Base-by-base conservation (phyloP, 1,284 basidiomycete species). In the Mycosarcoma maydis region DNA sequence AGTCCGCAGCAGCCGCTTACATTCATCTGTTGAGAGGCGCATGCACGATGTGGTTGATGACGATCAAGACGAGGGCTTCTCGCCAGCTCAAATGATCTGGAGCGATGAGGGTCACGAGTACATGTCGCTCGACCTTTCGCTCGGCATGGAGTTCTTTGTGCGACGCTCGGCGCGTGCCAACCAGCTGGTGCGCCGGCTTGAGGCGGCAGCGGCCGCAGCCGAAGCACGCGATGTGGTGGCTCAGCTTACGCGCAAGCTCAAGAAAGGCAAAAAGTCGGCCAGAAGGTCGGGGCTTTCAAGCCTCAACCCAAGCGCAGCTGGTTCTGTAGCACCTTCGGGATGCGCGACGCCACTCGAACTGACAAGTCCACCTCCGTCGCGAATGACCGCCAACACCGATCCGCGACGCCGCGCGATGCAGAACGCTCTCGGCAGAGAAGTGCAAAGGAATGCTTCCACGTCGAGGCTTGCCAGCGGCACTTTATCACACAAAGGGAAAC, bases 91-190 rank as follows among this genome's bases (percentile, higher is more conserved):
- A 36, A 67, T 77, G 49, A 54, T 67, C 47, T 77, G 76, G 76
- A 66, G 60, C 38, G 76, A 78, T 39, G 56, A 62, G 30, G 73
- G 71, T 8, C 68, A 75, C 49, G 73, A 78, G 43, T 78, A 78
- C 65, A 54, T 73, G 49, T 62, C 58, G 36, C 69, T 78, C 29
- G 56, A 69, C 33, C 57, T 76, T 8, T 62, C 72, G 39, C 56
- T 78, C 8, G 76, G 76, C 22, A 69, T 75, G 52, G 76, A 78
- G 36, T 78, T 77, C 69, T 78, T 78, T 43, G 75, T 73, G 1
- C 60, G 75, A 4, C 65, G 68, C 16, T 73, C 75, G 3, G 75
- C 75, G 0, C 57, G 75, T 24, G 70, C 76, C 17, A 78, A 78
- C 46, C 61, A 71, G 58, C 71, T 78, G 3, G 60, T 73, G 36